Evolutionary conservation across 306 rosid genomes (phyloP).

Genomic region (Sechiopsis laciniata): DNA sequence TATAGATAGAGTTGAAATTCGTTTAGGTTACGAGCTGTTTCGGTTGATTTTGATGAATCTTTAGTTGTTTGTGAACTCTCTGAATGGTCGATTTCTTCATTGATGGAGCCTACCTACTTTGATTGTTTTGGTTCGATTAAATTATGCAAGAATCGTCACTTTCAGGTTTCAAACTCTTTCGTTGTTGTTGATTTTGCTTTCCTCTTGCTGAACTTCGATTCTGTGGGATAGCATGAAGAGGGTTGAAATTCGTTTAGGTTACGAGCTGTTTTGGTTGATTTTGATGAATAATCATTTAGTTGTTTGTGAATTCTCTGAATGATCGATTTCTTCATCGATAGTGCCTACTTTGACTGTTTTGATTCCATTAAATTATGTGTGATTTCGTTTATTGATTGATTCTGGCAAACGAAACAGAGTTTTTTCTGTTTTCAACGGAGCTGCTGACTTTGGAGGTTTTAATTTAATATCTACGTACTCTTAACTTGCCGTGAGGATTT

Average conservation of each 20-base stretch:
- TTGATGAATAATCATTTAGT: neutral
- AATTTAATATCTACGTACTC: neutral
- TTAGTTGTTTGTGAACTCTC: neutral
- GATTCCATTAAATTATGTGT: neutral
- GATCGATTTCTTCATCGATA: neutral
- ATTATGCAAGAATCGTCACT: constrained; percentile 54
- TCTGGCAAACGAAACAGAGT: neutral
- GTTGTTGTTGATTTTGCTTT: neutral
- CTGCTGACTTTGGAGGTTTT: neutral
- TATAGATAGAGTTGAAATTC: neutral
- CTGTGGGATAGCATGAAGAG: neutral
- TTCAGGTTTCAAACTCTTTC: constrained; percentile 45
- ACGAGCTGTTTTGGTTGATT: neutral
- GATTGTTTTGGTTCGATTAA: neutral
- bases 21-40: neutral
- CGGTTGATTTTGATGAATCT: neutral
- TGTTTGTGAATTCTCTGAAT: neutral
- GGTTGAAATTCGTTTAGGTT: neutral
- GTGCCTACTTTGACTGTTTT: neutral
- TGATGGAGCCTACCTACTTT: neutral
- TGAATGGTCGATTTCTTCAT: constrained; percentile 3
- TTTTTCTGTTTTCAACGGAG: neutral
- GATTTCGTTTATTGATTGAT: neutral
- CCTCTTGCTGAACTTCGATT: neutral
- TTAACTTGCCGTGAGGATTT: neutral